These are phyloP conservation scores for Ganoderma leucocontextum DNA, from an alignment of 1,284 basidiomycete genomes.

Conservation along the genomic window DNA sequence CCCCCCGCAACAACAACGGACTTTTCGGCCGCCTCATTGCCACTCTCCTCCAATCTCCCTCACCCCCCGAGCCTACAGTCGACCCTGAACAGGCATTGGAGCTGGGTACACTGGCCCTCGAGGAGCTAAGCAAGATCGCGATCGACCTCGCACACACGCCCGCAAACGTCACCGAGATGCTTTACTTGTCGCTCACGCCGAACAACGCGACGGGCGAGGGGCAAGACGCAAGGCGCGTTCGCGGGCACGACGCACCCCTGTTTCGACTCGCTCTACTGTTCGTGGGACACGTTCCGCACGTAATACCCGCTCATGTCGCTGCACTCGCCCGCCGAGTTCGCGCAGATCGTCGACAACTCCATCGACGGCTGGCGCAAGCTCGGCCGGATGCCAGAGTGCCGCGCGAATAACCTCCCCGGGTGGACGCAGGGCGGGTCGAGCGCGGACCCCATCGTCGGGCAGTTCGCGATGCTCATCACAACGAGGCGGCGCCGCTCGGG, in stretches of 20 bases:
- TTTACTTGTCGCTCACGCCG: conserved; percentile 76
- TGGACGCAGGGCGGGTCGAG: conserved; percentile 78
- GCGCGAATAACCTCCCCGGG: conserved; percentile 72
- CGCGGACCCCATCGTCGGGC: conserved; percentile 69
- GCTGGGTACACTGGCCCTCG: conserved; percentile 30
- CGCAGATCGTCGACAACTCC: conserved; percentile 74
- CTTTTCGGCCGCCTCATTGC: not conserved
- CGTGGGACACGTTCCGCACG: conserved; percentile 77
- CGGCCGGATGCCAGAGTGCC: conserved; percentile 79
- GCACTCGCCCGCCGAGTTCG: conserved; percentile 70
- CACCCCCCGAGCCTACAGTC: not conserved
- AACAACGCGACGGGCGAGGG: conserved; percentile 78
- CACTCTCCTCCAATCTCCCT: not conserved
- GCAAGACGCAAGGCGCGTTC: conserved; percentile 68
- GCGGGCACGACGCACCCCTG: conserved; percentile 65
- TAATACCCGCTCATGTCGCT: conserved; percentile 72
- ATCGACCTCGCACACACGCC: conserved; percentile 67
- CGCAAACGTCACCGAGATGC: conserved; percentile 68
- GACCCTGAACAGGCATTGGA: not conserved
- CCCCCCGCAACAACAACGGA: not conserved
- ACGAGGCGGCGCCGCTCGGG: conserved; percentile 65
- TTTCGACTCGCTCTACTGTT: conserved; percentile 77
- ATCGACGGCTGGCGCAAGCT: conserved; percentile 75
- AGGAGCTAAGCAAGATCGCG: conserved; percentile 68
- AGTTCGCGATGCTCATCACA: conserved; percentile 72